Evolutionary conservation across 495 filamentous ascomycete species (phyloP).

Genomic region (Chlorociboria aeruginascens): DNA sequence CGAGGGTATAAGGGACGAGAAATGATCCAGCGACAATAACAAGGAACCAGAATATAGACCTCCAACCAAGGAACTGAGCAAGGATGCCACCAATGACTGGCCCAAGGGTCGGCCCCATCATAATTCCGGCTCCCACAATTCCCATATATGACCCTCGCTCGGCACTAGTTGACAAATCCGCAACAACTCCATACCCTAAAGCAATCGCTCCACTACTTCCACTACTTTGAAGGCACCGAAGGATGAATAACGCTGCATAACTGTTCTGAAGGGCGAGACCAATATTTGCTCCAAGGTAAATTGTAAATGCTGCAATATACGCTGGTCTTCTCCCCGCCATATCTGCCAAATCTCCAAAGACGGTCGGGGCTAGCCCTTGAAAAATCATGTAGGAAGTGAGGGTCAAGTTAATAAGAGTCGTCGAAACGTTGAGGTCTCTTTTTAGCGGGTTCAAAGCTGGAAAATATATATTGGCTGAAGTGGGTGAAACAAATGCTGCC

Average conservation of each 20-base stretch:
- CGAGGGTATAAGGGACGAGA: conserved; percentile 38
- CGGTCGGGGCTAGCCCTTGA: conserved; percentile 44
- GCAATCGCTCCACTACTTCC: conserved; percentile 47
- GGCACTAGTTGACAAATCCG: conserved; percentile 44
- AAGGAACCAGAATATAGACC: conserved; percentile 65
- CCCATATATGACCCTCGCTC: conserved; percentile 53
- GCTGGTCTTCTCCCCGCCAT: conserved; percentile 44
- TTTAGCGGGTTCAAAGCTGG: conserved; percentile 52
- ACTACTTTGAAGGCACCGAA: conserved; percentile 51
- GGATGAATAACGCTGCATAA: conserved; percentile 46
- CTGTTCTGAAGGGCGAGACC: conserved; percentile 48
- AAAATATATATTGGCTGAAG: conserved; percentile 74
- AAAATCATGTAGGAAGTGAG: conserved; percentile 55
- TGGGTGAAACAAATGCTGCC: conserved; percentile 57
- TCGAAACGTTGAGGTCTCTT: conserved; percentile 40
- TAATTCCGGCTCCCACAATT: conserved; percentile 34
- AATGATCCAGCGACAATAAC: conserved; percentile 43
- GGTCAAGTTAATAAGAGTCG: conserved; percentile 54
- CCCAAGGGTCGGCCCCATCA: conserved; percentile 24
- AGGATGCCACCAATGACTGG: conserved; percentile 57
- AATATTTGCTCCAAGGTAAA: conserved; percentile 52
- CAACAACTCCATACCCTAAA: conserved; percentile 46
- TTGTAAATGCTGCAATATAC: conserved; percentile 43
- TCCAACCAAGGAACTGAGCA: conserved; percentile 53
- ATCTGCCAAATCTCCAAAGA: conserved; percentile 51